Percentiles rank a stretch among this genome's conserved stretches.
Evolutionary conservation across 106 monocot genomes (phyloP).

Genomic region (Platanthera zijinensis): DNA sequence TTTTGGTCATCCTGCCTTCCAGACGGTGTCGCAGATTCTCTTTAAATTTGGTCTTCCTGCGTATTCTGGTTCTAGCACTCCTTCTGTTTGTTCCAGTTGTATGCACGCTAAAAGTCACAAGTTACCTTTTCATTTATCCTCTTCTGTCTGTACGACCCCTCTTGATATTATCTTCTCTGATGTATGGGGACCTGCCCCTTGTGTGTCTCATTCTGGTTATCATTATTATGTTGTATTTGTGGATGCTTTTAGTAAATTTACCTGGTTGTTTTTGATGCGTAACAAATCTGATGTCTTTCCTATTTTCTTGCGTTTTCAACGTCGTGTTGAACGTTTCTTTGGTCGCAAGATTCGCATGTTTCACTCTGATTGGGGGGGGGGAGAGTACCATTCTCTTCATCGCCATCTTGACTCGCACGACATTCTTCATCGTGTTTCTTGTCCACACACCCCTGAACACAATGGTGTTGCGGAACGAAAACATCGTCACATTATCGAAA

Average conservation of each 20-base stretch:
- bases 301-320: neutral
- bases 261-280: neutral
- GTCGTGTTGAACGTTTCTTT: neutral
- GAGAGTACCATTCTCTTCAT: neutral
- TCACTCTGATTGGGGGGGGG: neutral
- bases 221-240: conserved; percentile 10
- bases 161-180: neutral
- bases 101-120: neutral
- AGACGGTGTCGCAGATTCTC: neutral
- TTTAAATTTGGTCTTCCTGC: neutral
- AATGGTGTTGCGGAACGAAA: neutral
- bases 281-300: neutral
- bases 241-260: conserved; percentile 8
- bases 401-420: neutral
- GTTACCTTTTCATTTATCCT: neutral
- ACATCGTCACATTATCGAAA: no score
- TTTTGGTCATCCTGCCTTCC: neutral
- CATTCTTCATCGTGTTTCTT: neutral
- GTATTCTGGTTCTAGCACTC: neutral
- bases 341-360: neutral
- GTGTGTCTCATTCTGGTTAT: neutral
- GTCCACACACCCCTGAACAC: conserved; percentile 4
- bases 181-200: neutral
- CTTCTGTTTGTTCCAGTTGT: neutral
- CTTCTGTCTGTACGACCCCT: neutral